These are phyloP conservation scores for Rhododendron mucronatum DNA, from an alignment of 148 eudicot species.

Conservation along the genomic window DNA sequence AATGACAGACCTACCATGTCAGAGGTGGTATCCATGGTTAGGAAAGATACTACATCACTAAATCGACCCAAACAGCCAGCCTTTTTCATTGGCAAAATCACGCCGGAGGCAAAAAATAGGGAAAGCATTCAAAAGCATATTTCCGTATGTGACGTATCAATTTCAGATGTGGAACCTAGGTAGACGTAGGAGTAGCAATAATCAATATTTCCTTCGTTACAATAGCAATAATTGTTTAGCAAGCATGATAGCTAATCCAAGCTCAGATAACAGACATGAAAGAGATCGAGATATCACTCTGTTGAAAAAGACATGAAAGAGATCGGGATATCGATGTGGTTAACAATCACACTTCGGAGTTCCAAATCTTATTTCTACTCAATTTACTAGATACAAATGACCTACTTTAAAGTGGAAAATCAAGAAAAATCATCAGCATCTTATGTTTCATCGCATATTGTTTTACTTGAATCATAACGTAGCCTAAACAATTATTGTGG, in stretches of 20 bases:
- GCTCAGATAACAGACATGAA: not conserved
- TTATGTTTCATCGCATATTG: not conserved
- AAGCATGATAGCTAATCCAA: not conserved
- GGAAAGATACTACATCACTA: slow-evolving; percentile 18
- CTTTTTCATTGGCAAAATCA: slow-evolving; percentile 16
- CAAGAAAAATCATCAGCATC: not conserved
- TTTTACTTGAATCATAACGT: not conserved
- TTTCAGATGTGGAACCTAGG: not conserved
- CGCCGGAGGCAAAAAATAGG: not conserved
- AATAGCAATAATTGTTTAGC: too few species aligned
- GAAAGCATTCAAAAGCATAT: not conserved
- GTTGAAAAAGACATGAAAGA: too few species aligned
- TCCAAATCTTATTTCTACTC: not conserved
- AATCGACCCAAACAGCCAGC: slow-evolving; percentile 31
- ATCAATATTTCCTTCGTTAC: too few species aligned
- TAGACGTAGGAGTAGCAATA: not conserved
- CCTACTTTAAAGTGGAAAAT: not conserved
- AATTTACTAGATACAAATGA: not conserved
- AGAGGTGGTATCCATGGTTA: slow-evolving; percentile 27
- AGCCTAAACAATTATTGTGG: too few species aligned
- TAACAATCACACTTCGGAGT: not conserved
- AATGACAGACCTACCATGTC: slow-evolving; percentile 31
- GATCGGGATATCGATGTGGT: too few species aligned
- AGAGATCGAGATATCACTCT: not conserved
- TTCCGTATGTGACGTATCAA: not conserved